Conservation (phyloP, 2,329 filamentous ascomycete genomes). For the Aspergillus pseudonomiae region DNA sequence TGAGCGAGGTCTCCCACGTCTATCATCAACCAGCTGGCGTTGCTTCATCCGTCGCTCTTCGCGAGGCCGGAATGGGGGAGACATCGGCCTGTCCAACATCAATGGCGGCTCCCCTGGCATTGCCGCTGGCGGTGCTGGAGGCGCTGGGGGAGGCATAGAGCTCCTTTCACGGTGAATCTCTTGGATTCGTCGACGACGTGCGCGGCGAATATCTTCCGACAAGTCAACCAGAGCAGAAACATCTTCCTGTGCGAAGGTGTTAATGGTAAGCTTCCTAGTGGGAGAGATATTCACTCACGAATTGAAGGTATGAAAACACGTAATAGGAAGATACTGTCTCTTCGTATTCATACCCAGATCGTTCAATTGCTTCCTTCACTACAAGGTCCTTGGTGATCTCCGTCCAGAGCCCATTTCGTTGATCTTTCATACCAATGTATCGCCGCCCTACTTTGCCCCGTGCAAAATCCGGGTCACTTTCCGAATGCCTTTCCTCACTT, state of each 20-base stretch:
- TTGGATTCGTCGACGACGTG: slow-evolving; percentile 60
- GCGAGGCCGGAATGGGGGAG: slow-evolving; percentile 23
- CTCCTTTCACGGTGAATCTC: slow-evolving; percentile 58
- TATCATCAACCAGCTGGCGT: slow-evolving; percentile 30
- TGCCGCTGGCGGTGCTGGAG: slow-evolving; percentile 17
- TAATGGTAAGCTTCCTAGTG: slow-evolving; percentile 2
- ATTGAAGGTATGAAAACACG: slow-evolving; percentile 84
- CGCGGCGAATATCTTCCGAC: slow-evolving; percentile 77
- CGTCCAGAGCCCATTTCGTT: slow-evolving; percentile 77
- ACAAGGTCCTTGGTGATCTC: slow-evolving; percentile 96
- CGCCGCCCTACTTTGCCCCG: slow-evolving; percentile 49
- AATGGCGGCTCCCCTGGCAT: slow-evolving; percentile 18
- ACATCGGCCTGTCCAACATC: slow-evolving; percentile 21
- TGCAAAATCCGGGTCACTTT: slow-evolving; percentile 55
- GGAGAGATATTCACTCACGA: slow-evolving; percentile 63
- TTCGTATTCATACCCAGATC: slow-evolving; percentile 83
- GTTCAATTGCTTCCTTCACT: slow-evolving; percentile 80
- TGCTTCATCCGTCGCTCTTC: slow-evolving; percentile 28
- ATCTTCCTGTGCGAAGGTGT: slow-evolving; percentile 67
- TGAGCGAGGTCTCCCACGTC: slow-evolving; percentile 18
- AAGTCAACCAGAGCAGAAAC: slow-evolving; percentile 81
- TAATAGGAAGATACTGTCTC: slow-evolving; percentile 91
- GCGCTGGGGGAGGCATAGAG: slow-evolving; percentile 21
- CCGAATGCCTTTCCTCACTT: slow-evolving; percentile 62
- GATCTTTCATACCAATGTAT: slow-evolving; percentile 40